phyloP scores from a whole-genome alignment of 176 grass and related monocot species.

The Phoenix roebelenii region DNA sequence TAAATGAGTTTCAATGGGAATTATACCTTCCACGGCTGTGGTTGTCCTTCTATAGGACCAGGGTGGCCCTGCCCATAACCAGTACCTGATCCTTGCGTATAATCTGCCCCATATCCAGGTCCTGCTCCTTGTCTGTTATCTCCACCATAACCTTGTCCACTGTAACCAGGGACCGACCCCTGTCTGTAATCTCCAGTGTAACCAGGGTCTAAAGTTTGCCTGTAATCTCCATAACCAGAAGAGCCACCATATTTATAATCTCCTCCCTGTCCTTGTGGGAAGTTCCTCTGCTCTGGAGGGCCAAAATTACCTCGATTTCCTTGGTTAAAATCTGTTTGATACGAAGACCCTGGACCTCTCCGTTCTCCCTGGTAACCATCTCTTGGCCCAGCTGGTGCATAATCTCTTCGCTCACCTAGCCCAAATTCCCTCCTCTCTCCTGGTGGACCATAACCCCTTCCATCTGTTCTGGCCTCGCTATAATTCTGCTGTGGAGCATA shows the following conservation, averaged over 20 bases:
- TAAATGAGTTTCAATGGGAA: not conserved
- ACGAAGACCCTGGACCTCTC: constrained; percentile 9
- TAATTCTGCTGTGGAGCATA: constrained; percentile 38
- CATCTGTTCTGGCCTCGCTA: constrained; percentile 28
- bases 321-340: constrained; percentile 42
- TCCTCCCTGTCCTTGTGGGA: constrained; percentile 37
- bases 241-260: constrained; percentile 19
- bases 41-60: constrained; percentile 31
- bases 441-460: constrained; percentile 30
- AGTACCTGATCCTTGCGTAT: constrained; percentile 13
- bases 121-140: not conserved
- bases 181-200: not conserved
- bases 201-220: constrained; percentile 16
- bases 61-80: constrained; percentile 4
- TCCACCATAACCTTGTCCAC: constrained; percentile 9
- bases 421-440: constrained; percentile 12
- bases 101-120: constrained; percentile 20
- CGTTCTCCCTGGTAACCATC: constrained; percentile 5
- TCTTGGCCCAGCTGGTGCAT: not conserved
- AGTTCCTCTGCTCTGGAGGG: constrained; percentile 40
- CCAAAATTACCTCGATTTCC: constrained; percentile 42
- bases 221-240: constrained; percentile 32
- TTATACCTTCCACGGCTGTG: constrained; percentile 47
- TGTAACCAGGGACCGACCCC: no score
- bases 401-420: constrained; percentile 6